Conservation (phyloP, 345 rosid genomes). For the Syzygium aromaticum region DNA sequence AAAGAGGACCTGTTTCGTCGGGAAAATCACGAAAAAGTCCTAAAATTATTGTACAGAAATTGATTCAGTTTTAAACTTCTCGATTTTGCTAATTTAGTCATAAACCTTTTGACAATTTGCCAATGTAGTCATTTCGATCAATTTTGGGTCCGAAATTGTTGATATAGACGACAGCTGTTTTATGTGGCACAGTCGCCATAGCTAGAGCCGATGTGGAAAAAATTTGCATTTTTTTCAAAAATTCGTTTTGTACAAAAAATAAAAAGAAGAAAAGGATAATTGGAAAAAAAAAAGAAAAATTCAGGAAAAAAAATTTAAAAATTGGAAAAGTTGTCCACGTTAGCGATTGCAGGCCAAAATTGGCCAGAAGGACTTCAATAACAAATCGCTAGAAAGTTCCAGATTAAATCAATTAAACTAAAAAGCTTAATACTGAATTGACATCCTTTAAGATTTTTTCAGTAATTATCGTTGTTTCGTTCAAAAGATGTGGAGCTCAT, state of each 20-base stretch:
- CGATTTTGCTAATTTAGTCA: neutral
- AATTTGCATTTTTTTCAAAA: neutral
- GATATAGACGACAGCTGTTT: rapidly evolving
- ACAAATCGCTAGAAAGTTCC: rapidly evolving
- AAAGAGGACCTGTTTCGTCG: neutral
- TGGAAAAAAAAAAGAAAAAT: neutral
- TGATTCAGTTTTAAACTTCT: rapidly evolving
- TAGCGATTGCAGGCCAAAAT: neutral
- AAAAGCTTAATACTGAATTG: neutral
- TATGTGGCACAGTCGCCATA: rapidly evolving
- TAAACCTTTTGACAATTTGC: neutral
- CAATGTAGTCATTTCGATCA: neutral
- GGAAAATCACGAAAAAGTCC: neutral
- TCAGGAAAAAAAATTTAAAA: neutral
- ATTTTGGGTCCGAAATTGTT: rapidly evolving
- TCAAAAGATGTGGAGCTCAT: neutral
- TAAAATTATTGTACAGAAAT: too few relatives aligned
- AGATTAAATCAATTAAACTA: neutral
- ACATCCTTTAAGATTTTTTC: rapidly evolving
- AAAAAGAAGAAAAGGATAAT: neutral
- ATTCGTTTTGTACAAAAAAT: neutral
- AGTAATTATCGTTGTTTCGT: neutral
- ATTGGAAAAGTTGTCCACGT: too few relatives aligned
- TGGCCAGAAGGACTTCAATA: neutral
- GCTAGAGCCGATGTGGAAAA: rapidly evolving